Conservation (phyloP, 345 rosid species). For the Eucalyptus pauciflora region DNA sequence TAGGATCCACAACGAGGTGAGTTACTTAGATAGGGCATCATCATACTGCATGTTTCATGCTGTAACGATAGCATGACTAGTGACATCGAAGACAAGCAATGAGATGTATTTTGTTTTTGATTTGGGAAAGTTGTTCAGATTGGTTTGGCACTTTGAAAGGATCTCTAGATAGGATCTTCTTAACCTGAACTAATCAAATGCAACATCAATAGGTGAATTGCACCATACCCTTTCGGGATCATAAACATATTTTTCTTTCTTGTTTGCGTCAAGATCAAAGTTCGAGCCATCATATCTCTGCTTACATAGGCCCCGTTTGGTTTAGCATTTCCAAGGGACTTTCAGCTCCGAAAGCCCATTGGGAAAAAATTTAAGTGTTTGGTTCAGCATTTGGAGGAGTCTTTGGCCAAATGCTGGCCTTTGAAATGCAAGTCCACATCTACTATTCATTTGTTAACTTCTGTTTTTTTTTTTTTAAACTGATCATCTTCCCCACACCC, state of each 20-base stretch:
- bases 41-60: background rate
- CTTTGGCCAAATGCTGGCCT: too few relatives aligned
- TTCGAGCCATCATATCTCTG: background rate
- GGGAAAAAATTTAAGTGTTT: too few relatives aligned
- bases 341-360: too few relatives aligned
- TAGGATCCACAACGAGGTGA: background rate
- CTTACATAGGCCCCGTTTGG: background rate
- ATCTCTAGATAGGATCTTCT: background rate
- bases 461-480: too few relatives aligned
- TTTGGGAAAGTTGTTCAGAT: background rate
- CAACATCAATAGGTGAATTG: background rate
- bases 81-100: background rate
- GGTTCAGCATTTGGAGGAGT: too few relatives aligned
- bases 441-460: too few relatives aligned
- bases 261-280: background rate
- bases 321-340: too few relatives aligned
- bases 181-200: background rate
- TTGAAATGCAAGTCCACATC: too few relatives aligned
- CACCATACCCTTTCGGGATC: background rate
- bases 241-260: background rate
- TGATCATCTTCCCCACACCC: too few relatives aligned
- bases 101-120: background rate
- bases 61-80: background rate
- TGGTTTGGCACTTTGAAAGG: background rate
- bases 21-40: background rate